phyloP scores from a whole-genome alignment of 2,329 filamentous ascomycete genomes.

The Fusarium succisae region DNA sequence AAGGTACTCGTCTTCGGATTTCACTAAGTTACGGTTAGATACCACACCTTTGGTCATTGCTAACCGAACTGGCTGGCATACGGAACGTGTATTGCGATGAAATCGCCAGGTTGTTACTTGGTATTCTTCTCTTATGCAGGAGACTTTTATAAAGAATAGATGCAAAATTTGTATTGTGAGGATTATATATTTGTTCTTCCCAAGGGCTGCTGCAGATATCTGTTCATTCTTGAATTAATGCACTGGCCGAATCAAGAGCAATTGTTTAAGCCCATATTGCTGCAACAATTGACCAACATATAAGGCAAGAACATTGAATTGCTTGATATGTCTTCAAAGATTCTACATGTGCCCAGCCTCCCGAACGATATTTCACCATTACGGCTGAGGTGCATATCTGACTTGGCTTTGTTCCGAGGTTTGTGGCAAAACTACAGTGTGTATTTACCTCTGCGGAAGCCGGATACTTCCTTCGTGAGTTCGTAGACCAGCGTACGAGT shows the following conservation, averaged over 20 bases:
- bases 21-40: background rate
- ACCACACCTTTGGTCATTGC: background rate
- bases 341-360: background rate
- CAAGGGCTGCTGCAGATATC: background rate
- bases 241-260: background rate
- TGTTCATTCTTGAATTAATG: background rate
- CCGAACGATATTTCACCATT: too few relatives aligned
- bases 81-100: background rate
- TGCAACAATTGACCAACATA: background rate
- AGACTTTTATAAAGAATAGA: background rate
- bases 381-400: background rate
- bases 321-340: background rate
- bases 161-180: background rate
- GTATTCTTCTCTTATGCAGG: background rate
- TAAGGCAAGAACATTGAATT: accelerated
- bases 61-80: background rate
- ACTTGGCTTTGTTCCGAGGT: background rate
- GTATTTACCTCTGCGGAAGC: background rate
- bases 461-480: background rate
- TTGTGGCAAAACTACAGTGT: background rate
- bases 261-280: accelerated
- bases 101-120: background rate
- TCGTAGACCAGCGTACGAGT: background rate
- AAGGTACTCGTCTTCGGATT: background rate
- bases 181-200: background rate